Evolutionary conservation across 1,284 basidiomycete genomes (phyloP), one percentile per base, ranked within the genome.

Genomic region (Xerocomus nothofagi): DNA sequence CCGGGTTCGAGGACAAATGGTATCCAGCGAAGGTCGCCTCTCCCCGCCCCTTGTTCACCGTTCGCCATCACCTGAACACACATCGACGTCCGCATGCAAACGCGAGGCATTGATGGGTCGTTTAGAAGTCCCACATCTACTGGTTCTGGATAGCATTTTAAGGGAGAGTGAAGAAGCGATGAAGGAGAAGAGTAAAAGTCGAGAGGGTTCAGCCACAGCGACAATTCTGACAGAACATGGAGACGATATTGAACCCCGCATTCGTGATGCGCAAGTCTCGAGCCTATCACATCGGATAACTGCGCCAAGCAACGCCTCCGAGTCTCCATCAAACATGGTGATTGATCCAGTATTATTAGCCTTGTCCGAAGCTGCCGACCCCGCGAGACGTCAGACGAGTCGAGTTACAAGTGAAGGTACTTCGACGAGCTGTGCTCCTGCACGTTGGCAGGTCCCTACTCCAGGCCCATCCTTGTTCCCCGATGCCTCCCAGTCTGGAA

Each of bases 71-170:
- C 9, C 30, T 4, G 42, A 44, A 17, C 17, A 11, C 1, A 11
- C 32, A 3, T 24, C 38, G 8, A 29, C 24, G 32, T 30, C 41
- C 18, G 10, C 32, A 3, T 34, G 24, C 6, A 33, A 46, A 41
- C 71, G 68, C 4, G 64, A 65, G 38, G 71, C 72, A 47, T 32
- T 66, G 27, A 62, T 82, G 50, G 54, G 52, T 12, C 56, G 54
- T 23, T 55, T 83, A 50, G 71, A 71, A 36, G 47, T 44, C 4
- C 51, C 61, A 3, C 67, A 73, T 53, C 63, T 84, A 10, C 63
- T 58, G 40, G 74, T 71, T 4, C 67, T 85, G 55, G 80, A 83
- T 46, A 57, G 60, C 23, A 70, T 83, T 20, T 57, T 81, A 43
- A 68, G 73, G 27, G 60, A 57, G 8, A 44, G 23, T 5, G 65